These are phyloP conservation scores for Carpinus viminea DNA, from an alignment of 306 rosid species.

Conservation along the genomic window DNA sequence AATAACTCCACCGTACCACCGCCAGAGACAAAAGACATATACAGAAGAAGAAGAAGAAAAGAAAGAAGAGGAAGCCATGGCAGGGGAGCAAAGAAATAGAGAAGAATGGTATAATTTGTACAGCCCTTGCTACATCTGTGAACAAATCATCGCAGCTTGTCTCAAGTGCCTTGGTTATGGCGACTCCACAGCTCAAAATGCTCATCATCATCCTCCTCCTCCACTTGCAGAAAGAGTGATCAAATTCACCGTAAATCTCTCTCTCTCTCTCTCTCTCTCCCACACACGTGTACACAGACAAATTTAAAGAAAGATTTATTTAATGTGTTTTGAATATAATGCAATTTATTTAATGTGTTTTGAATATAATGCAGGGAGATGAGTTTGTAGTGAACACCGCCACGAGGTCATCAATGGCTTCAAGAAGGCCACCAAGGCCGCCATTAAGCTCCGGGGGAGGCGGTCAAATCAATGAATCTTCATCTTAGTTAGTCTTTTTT, in stretches of 20 bases:
- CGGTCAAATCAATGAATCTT: constrained; percentile 37
- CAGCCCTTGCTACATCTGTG: constrained; percentile 40
- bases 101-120: background rate
- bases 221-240: constrained; percentile 6
- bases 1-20: background rate
- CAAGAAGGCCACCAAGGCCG: constrained; percentile 40
- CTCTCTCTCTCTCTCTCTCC: constrained; percentile 2
- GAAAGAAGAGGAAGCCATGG: background rate
- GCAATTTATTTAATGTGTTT: background rate
- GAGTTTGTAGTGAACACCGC: background rate
- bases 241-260: constrained; percentile 8
- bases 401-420: constrained; percentile 16
- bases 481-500: constrained; percentile 8
- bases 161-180: constrained; percentile 43
- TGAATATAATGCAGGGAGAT: constrained; percentile 12
- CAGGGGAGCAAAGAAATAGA: constrained; percentile 4
- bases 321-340: background rate
- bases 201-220: constrained; percentile 10
- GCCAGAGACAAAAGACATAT: background rate
- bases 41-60: background rate
- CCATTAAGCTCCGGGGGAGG: constrained; percentile 39
- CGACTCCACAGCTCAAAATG: background rate
- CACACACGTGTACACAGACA: background rate
- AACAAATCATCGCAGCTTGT: constrained; percentile 38
- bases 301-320: too few species aligned